Percentiles rank a stretch among this genome's conserved stretches.
Conservation (phyloP, 352 stramenopile genomes). For the Phytophthora uliginosa region DNA sequence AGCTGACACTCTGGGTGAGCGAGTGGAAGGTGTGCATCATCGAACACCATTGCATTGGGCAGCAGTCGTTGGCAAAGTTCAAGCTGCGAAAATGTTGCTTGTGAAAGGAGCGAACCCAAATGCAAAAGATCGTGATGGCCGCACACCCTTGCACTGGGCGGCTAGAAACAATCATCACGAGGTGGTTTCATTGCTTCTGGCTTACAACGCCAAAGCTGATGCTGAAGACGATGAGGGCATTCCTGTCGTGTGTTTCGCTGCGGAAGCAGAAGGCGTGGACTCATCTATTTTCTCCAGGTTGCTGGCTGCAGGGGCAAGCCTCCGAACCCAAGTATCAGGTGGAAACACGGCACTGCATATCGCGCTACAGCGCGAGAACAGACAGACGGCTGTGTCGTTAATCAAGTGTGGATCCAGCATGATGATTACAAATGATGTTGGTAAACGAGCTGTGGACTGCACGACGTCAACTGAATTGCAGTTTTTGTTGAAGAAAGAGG, state of each 20-base stretch:
- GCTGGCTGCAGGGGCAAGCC: conserved; percentile 48
- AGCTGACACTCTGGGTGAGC: conserved; percentile 68
- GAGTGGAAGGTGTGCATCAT: conserved; percentile 65
- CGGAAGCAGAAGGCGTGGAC: conserved; percentile 67
- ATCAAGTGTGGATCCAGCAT: conserved; percentile 82
- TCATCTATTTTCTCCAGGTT: conserved; percentile 55
- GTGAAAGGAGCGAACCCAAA: conserved; percentile 61
- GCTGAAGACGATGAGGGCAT: conserved; percentile 55
- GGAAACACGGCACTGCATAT: conserved; percentile 85
- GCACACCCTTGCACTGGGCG: conserved; percentile 83
- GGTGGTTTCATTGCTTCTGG: conserved; percentile 63
- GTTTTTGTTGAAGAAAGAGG: conserved; percentile 82
- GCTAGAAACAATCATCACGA: conserved; percentile 71
- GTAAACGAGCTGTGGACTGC: conserved; percentile 81
- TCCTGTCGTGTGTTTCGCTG: conserved; percentile 73
- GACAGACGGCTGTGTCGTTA: conserved; percentile 69
- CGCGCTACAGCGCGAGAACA: conserved; percentile 75
- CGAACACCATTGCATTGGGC: conserved; percentile 84
- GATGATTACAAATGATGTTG: conserved; percentile 68
- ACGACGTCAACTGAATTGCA: conserved; percentile 84
- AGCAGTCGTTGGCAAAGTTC: conserved; percentile 60
- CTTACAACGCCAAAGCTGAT: conserved; percentile 52
- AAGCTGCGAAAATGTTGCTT: conserved; percentile 51
- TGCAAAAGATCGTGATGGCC: conserved; percentile 62
- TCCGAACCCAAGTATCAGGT: conserved; percentile 49